These are phyloP conservation scores for Phytophthora cactorum DNA, from an alignment of 352 stramenopile species.

Conservation along the genomic window DNA sequence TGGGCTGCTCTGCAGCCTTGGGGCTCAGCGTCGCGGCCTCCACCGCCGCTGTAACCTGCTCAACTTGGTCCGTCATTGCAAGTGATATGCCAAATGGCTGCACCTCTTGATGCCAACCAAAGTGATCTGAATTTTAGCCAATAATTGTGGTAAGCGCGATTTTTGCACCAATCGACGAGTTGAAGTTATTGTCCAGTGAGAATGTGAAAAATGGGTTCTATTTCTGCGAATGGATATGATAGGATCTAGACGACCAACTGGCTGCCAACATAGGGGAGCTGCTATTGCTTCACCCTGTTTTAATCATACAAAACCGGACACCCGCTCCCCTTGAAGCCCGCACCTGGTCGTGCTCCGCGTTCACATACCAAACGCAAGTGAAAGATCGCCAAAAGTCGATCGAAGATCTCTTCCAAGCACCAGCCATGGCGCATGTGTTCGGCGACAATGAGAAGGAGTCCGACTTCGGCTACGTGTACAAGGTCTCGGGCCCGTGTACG, in stretches of 20 bases:
- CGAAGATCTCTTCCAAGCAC: slow-evolving; percentile 27
- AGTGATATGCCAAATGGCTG: slow-evolving; percentile 21
- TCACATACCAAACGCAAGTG: slow-evolving; percentile 40
- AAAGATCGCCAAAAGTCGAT: slow-evolving; percentile 48
- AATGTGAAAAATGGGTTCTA: background rate
- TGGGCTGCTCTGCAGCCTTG: slow-evolving; percentile 5
- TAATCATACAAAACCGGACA: background rate
- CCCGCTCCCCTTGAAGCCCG: slow-evolving; percentile 22
- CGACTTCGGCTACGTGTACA: slow-evolving; percentile 99
- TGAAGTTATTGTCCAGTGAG: slow-evolving; percentile 7
- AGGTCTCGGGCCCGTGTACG: slow-evolving; percentile 97
- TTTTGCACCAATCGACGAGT: slow-evolving; percentile 11
- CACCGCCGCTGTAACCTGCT: slow-evolving; percentile 29
- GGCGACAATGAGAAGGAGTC: slow-evolving; percentile 88
- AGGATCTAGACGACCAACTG: slow-evolving; percentile 28
- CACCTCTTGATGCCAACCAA: slow-evolving; percentile 52
- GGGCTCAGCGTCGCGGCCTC: slow-evolving; percentile 24
- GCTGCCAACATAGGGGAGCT: background rate
- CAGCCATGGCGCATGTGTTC: slow-evolving; percentile 81
- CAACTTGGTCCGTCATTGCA: slow-evolving; percentile 27
- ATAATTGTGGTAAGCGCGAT: slow-evolving; percentile 9
- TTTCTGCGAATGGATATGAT: slow-evolving; percentile 17
- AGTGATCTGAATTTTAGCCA: slow-evolving; percentile 30
- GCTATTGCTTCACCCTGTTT: slow-evolving; percentile 30
- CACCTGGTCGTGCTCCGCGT: slow-evolving; percentile 21